phyloP scores from a whole-genome alignment of 169 alveolate genomes.

The Eimeria maxima region DNA sequence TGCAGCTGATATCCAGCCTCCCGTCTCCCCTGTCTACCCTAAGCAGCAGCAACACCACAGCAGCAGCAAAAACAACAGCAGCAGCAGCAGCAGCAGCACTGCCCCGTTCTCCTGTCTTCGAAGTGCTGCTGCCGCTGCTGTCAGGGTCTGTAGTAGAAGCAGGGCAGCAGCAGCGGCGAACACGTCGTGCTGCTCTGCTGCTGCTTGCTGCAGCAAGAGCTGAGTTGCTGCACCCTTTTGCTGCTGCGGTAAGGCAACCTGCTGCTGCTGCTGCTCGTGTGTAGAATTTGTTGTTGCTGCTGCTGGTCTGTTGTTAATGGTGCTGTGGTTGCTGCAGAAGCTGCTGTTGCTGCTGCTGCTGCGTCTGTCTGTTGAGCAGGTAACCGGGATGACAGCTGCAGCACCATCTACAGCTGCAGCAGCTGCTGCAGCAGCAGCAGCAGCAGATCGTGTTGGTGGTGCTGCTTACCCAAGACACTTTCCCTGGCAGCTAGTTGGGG shows the following conservation, averaged over 20 bases:
- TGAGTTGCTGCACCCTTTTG: neutral
- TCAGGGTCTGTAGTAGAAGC: neutral
- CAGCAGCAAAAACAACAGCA: neutral
- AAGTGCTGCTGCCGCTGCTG: neutral
- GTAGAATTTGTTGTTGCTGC: too few species aligned
- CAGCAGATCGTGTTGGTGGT: neutral
- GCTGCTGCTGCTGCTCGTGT: too few species aligned
- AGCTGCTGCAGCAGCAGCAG: too few species aligned
- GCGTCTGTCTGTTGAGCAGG: neutral
- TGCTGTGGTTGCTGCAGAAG: neutral
- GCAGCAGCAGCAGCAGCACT: constrained; percentile 46
- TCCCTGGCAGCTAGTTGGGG: neutral
- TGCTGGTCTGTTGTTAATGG: neutral
- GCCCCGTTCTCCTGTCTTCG: neutral
- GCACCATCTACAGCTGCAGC: too few species aligned
- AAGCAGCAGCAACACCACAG: neutral
- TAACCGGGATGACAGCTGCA: neutral
- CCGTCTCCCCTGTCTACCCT: neutral
- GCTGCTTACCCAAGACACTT: neutral
- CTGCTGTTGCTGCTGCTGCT: neutral
- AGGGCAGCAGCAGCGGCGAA: neutral
- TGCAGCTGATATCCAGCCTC: neutral
- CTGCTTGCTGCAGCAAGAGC: constrained; percentile 25
- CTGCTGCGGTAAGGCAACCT: neutral
- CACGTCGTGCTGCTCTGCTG: constrained; percentile 10